Percentiles rank a stretch among this genome's conserved stretches.
These are phyloP conservation scores for Coleophoma crateriformis DNA, from an alignment of 2,329 filamentous ascomycete species.

Conservation along the genomic window DNA sequence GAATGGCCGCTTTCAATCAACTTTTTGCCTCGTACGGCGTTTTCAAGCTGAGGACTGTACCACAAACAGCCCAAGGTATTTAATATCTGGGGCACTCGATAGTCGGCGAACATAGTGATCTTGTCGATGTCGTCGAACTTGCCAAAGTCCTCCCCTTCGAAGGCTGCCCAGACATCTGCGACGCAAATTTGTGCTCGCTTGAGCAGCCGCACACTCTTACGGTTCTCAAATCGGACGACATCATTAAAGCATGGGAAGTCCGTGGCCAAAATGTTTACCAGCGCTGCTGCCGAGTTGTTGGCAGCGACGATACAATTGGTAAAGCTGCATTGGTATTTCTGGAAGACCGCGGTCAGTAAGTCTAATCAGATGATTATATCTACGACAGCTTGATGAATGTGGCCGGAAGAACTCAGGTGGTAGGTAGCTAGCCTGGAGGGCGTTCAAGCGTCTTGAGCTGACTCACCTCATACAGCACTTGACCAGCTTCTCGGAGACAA, in stretches of 20 bases:
- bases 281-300: conserved; percentile 69
- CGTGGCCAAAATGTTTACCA: conserved; percentile 80
- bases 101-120: conserved; percentile 98
- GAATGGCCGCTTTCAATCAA: conserved; percentile 64
- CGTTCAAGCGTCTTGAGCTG: too few relatives aligned
- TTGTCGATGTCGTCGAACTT: conserved; percentile 86
- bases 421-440: too few relatives aligned
- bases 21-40: conserved; percentile 59
- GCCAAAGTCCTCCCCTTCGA: conserved; percentile 75
- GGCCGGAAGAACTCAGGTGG: too few relatives aligned
- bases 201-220: conserved; percentile 69
- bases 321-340: conserved; percentile 75
- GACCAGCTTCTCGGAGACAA: conserved; percentile 78
- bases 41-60: conserved; percentile 76
- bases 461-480: conserved; percentile 69
- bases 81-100: conserved; percentile 91
- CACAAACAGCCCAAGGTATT: conserved; percentile 75
- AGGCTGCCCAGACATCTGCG: conserved; percentile 95
- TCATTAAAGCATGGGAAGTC: conserved; percentile 86
- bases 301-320: conserved; percentile 68
- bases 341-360: conserved; percentile 9
- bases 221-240: conserved; percentile 68
- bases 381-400: neutral
- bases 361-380: neutral
- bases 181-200: conserved; percentile 96